Conservation (phyloP, 768 basidiomycete species). For the Suillus ampliporus region DNA sequence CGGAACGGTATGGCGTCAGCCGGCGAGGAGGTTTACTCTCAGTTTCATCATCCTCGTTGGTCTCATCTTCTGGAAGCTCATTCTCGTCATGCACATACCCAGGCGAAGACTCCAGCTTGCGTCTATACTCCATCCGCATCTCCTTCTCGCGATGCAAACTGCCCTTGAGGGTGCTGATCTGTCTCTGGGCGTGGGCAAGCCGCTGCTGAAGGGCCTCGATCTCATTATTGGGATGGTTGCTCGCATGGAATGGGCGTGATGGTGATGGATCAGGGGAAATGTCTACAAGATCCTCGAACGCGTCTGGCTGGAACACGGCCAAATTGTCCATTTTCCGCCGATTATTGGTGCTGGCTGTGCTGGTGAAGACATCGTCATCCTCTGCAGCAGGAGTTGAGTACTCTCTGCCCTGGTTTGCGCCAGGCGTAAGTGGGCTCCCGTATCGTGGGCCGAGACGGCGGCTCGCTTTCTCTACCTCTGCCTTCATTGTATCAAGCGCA, state of each 20-base stretch:
- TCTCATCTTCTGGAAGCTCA: slow-evolving; percentile 45
- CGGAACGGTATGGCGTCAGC: slow-evolving; percentile 60
- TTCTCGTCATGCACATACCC: slow-evolving; percentile 44
- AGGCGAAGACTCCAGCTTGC: slow-evolving; percentile 53
- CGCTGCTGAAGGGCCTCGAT: slow-evolving; percentile 82
- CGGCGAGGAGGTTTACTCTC: slow-evolving; percentile 44
- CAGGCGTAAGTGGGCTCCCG: slow-evolving; percentile 78
- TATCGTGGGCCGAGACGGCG: slow-evolving; percentile 63
- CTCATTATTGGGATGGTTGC: slow-evolving; percentile 80
- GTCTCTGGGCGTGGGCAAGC: slow-evolving; percentile 85
- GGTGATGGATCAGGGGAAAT: slow-evolving; percentile 72
- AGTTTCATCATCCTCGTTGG: slow-evolving; percentile 53
- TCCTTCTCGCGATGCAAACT: slow-evolving; percentile 85
- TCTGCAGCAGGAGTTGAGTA: slow-evolving; percentile 62
- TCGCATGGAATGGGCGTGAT: slow-evolving; percentile 64
- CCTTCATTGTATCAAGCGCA: slow-evolving; percentile 75
- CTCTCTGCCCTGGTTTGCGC: slow-evolving; percentile 48
- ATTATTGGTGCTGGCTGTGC: slow-evolving; percentile 65
- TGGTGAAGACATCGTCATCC: slow-evolving; percentile 72
- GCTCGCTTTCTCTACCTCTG: slow-evolving; percentile 69
- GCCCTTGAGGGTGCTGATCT: slow-evolving; percentile 81
- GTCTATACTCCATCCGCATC: slow-evolving; percentile 68
- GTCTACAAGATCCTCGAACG: slow-evolving; percentile 50
- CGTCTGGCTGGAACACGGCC: slow-evolving; percentile 49
- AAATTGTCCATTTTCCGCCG: slow-evolving; percentile 63